A percentile compares a stretch with the other conserved stretches of the same genome.
These are phyloP conservation scores for Agaricus subrufescens DNA, from an alignment of 768 basidiomycete species.

Conservation along the genomic window DNA sequence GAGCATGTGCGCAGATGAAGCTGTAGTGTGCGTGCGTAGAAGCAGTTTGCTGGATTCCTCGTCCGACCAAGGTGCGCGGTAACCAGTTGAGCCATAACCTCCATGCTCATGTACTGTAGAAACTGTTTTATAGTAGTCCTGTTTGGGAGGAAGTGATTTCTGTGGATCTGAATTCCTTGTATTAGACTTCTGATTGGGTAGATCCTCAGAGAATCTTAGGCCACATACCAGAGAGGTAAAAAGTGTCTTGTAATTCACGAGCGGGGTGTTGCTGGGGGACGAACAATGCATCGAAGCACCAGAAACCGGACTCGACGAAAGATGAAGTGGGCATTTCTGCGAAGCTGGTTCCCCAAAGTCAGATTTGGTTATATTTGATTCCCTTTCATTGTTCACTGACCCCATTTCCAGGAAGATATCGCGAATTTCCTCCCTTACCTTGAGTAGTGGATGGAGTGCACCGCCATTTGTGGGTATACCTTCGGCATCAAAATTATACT, in stretches of 20 bases:
- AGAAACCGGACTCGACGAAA: conserved; percentile 97
- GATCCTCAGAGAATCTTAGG: not conserved
- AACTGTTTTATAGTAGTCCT: conserved; percentile 83
- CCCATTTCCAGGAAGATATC: conserved; percentile 99
- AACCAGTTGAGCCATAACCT: conserved; percentile 90
- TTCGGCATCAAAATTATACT: conserved; percentile 98
- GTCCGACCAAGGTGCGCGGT: conserved; percentile 92
- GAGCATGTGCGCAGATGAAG: conserved; percentile 90
- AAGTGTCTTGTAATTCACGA: conserved; percentile 95
- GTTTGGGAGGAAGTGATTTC: conserved; percentile 66
- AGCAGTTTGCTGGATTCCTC: conserved; percentile 91
- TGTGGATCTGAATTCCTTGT: conserved; percentile 58
- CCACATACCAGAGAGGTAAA: conserved; percentile 86
- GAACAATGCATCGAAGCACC: conserved; percentile 98
- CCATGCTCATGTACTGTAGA: conserved; percentile 81
- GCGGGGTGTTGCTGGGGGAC: conserved; percentile 99
- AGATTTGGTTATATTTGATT: not conserved
- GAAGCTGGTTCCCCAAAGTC: conserved; percentile 51
- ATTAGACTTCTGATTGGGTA: not conserved
- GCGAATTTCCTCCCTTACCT: conserved; percentile 96
- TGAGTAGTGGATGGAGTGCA: conserved; percentile 91
- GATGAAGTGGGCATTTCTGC: conserved; percentile 97
- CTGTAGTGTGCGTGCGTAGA: conserved; percentile 95
- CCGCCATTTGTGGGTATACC: conserved; percentile 88
- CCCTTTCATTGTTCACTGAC: conserved; percentile 37